A percentile compares a stretch with the other conserved stretches of the same genome.
Conservation (phyloP, 2,329 filamentous ascomycete genomes). For the Alternaria sp. region DNA sequence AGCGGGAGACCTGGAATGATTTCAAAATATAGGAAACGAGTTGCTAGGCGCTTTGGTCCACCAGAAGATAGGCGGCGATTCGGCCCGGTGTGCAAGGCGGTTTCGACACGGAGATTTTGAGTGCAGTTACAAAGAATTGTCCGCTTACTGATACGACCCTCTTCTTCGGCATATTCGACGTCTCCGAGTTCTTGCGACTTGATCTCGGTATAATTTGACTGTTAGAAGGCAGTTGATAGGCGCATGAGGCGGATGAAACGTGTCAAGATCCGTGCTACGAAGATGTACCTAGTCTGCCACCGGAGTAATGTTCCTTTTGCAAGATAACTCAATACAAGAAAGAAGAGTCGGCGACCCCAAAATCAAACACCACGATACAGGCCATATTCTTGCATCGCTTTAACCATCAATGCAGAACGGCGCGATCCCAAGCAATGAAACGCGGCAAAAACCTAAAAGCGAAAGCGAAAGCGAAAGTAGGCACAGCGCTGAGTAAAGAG, state of each 20-base stretch:
- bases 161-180: not conserved
- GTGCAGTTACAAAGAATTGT: not conserved
- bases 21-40: not conserved
- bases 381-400: not conserved
- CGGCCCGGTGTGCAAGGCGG: not conserved
- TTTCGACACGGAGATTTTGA: not conserved
- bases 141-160: not conserved
- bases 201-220: not conserved
- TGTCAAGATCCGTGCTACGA: constrained; percentile 2
- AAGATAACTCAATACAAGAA: not conserved
- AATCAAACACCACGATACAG: not conserved
- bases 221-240: not conserved
- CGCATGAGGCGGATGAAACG: not conserved
- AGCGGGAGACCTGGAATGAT: not conserved
- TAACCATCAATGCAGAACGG: not conserved
- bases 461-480: not conserved
- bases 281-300: not conserved
- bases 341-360: not conserved
- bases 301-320: not conserved
- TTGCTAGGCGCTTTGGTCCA: not conserved
- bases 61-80: not conserved
- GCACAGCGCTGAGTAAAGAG: not conserved
- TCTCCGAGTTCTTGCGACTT: not conserved
- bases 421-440: not conserved
- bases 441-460: no score